Base-by-base conservation (phyloP, 768 basidiomycete genomes). In the Terana coerulea region DNA sequence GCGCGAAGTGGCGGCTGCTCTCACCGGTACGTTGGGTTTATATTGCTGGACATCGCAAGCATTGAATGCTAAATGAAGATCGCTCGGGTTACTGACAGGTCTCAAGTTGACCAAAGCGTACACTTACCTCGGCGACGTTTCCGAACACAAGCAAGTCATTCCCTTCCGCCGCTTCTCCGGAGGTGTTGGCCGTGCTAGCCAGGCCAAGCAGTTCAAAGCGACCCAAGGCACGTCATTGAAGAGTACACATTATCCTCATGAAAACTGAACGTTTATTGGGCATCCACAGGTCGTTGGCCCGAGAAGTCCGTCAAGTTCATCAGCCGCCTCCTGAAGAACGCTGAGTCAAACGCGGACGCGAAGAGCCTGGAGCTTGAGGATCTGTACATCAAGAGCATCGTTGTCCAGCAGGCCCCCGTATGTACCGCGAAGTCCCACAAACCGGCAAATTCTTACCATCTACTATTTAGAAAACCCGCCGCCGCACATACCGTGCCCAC, bases 261-360 rank as follows among this genome's bases (percentile, higher is more conserved):
- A 36, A 15, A 6, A 47, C 31, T 22, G 22, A 47, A 1, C n/a
- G 15, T 17, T 5, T 3, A 24, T 21, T 35, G n/a, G n/a, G n/a
- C n/a, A n/a, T n/a, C 19, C 8, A 51, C 61, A 98, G 95, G 97
- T 85, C 95, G 97, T 68, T 98, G 97, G 97, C 97, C 97, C 68
- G 95, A 92, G 78, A 98, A 99, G 77, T 98, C 93, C 45, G 84
- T 97, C 73, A 88, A 88, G 71, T 95, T 94, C 80, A 87, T 99
- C 68, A 79, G 86, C 56, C 85, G 91, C 60, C 83, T 99, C 48
- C 73, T 99, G 67, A 98, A 98, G 83, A 99, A 99, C 72, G 97
- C 97, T 36, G 95, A 98, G 72, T 87, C 97, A 61, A 99, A 99
- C 71, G 97, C 97, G 57, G 95, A 98, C 64, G 91, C 91, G 63